Percentiles rank a stretch among this genome's conserved stretches.
phyloP scores from a whole-genome alignment of 2,329 filamentous ascomycete genomes.

The Colletotrichum destructivum region DNA sequence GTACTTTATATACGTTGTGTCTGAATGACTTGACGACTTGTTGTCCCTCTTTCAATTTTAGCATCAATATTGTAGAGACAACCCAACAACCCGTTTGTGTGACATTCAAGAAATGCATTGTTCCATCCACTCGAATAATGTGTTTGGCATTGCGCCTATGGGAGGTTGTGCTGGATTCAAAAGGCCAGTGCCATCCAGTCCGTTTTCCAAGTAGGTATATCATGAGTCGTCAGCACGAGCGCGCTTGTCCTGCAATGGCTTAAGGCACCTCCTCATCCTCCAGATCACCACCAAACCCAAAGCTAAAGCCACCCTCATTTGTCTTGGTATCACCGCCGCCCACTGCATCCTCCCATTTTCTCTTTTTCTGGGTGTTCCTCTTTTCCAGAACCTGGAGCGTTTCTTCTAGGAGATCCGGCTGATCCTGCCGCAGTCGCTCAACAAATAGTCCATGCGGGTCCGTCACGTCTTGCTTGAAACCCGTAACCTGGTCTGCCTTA shows the following conservation, averaged over 20 bases:
- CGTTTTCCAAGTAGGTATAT: background rate
- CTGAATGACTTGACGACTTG: background rate
- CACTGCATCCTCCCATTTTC: slow-evolving; percentile 89
- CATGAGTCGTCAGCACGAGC: background rate
- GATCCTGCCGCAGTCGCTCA: slow-evolving; percentile 72
- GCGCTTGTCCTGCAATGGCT: background rate
- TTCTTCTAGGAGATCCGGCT: slow-evolving; percentile 78
- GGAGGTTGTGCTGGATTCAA: background rate
- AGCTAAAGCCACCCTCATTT: slow-evolving; percentile 63
- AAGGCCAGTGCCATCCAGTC: background rate
- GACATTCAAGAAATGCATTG: background rate
- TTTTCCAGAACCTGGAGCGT: slow-evolving; percentile 77
- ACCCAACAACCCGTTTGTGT: background rate
- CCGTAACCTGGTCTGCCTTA: slow-evolving; percentile 88
- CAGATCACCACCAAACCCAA: slow-evolving; percentile 67
- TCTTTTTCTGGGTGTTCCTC: slow-evolving; percentile 76
- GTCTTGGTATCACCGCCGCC: slow-evolving; percentile 59
- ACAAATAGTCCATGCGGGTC: slow-evolving; percentile 85
- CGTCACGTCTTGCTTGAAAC: slow-evolving; percentile 80
- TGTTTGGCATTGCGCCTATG: background rate
- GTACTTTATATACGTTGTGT: background rate
- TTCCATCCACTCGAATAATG: too few relatives aligned
- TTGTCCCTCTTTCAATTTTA: background rate
- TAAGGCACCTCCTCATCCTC: slow-evolving; percentile 56
- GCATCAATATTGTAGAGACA: background rate